phyloP scores from a whole-genome alignment of 2,329 filamentous ascomycete genomes.

The Neofusicoccum cordaticola region DNA sequence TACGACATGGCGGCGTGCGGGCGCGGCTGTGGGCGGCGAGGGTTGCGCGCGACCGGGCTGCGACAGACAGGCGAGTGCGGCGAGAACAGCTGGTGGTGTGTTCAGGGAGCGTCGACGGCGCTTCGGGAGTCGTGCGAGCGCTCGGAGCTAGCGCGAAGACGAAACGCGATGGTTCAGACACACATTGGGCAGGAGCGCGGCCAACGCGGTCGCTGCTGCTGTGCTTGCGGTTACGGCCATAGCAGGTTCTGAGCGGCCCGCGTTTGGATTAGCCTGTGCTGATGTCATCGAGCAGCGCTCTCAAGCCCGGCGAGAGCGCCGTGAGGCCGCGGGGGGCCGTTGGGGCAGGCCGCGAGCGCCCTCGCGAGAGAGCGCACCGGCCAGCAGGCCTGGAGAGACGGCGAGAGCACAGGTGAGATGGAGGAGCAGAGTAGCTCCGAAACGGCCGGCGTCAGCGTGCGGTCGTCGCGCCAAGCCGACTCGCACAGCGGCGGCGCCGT shows the following conservation, averaged over 20 bases:
- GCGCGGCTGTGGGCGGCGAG: neutral
- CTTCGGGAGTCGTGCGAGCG: neutral
- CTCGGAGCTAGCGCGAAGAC: neutral
- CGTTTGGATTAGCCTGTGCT: neutral
- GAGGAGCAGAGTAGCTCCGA: neutral
- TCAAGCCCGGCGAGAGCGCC: neutral
- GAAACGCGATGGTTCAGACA: neutral
- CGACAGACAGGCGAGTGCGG: neutral
- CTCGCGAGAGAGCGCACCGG: neutral
- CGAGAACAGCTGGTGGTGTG: neutral
- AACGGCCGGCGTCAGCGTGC: neutral
- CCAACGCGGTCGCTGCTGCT: neutral
- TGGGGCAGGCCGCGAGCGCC: neutral
- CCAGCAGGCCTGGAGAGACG: neutral
- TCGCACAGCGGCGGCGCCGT: too few relatives aligned
- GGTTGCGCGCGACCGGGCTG: neutral
- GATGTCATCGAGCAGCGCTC: neutral
- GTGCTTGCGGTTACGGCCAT: neutral
- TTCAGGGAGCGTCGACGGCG: too few relatives aligned
- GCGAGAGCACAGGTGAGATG: neutral
- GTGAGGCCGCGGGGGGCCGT: neutral
- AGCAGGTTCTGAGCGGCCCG: neutral
- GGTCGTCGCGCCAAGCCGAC: neutral
- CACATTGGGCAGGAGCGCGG: neutral
- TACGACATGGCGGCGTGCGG: neutral